These are phyloP conservation scores for Capronia americana DNA, from an alignment of 2,329 filamentous ascomycete species.

Conservation along the genomic window DNA sequence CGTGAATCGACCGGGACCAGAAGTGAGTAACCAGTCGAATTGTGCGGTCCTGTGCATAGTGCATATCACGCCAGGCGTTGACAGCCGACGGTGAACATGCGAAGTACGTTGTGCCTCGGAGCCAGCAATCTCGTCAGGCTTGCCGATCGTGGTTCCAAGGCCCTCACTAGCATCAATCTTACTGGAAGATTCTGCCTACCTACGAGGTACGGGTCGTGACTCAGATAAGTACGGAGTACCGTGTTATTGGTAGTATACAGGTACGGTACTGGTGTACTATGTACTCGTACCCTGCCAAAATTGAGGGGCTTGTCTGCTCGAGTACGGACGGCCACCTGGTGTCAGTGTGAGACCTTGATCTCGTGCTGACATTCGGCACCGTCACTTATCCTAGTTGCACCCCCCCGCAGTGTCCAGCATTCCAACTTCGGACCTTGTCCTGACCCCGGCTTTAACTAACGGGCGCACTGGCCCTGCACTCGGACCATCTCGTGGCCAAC, in stretches of 20 bases:
- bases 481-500: background rate
- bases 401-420: background rate
- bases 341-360: conserved; percentile 20
- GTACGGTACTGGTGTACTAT: too few species aligned
- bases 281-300: too few species aligned
- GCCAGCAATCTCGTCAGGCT: background rate
- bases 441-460: background rate
- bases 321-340: background rate
- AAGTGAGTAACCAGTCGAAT: background rate
- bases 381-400: background rate
- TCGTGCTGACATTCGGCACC: conserved; percentile 1
- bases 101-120: background rate
- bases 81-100: background rate
- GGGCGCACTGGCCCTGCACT: background rate
- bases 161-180: background rate
- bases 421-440: background rate
- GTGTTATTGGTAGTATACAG: too few species aligned
- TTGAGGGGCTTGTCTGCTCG: background rate
- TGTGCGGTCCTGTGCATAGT: background rate
- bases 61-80: background rate
- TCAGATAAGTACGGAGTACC: background rate
- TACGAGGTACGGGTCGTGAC: too few species aligned
- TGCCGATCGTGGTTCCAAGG: background rate
- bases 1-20: background rate
- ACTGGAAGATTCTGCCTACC: background rate